Conservation (phyloP, 1,284 basidiomycete genomes). For the Ganoderma multipileum region DNA sequence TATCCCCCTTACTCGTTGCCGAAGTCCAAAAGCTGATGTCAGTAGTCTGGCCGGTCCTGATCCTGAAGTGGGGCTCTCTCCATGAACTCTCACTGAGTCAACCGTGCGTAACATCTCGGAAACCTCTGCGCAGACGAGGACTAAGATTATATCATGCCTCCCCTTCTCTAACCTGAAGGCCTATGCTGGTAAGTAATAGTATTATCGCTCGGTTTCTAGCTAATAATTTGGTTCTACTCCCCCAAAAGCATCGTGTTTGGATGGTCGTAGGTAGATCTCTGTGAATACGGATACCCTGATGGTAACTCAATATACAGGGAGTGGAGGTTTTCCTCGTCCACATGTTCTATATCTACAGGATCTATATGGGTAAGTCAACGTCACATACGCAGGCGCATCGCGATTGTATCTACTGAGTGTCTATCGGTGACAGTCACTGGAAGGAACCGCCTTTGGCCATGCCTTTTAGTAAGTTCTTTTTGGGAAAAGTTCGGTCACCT, state of each 20-base stretch:
- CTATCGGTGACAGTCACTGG: no score
- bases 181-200: not conserved
- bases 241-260: not conserved
- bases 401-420: no score
- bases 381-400: no score
- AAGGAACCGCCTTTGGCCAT: no score
- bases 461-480: not conserved
- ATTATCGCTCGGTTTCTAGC: not conserved
- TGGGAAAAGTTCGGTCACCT: not conserved
- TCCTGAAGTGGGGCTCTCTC: not conserved
- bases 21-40: not conserved
- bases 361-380: no score
- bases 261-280: not conserved
- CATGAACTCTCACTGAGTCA: not conserved
- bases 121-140: not conserved
- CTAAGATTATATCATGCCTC: no score
- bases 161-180: not conserved
- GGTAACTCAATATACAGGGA: not conserved
- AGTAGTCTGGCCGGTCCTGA: constrained; percentile 5
- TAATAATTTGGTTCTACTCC: not conserved
- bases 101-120: not conserved
- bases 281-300: no score
- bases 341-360: constrained; percentile 4
- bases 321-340: not conserved
- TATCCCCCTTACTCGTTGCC: not conserved